Base-by-base conservation (phyloP, 805 yeast genomes). In the Myxozyma mucilagina region DNA sequence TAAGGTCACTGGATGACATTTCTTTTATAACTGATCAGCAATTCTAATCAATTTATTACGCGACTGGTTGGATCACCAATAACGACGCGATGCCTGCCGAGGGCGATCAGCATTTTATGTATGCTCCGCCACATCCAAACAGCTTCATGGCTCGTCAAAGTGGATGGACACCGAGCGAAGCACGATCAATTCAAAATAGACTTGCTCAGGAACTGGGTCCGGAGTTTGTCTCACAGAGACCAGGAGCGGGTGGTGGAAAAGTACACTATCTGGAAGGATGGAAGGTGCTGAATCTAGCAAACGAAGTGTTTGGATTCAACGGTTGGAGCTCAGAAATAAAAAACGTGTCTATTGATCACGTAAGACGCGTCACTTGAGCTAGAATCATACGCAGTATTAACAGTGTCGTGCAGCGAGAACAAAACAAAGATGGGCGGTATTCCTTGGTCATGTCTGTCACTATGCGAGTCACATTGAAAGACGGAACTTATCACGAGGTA, bases 401-500 rank as follows among this genome's bases (percentile, higher is more conserved):
- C 38, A 47, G 39, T n/a, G 6, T 39, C 4, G 14, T n/a, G 4
- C 24, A 57, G 60, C 18, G 51, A 38, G 60, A 57, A 43, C 55
- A 52, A 39, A 51, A 31, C 14, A 44, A 54, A 24, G 57, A 43
- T n/a, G 68, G 62, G 13, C 32, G 57, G 18, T 47, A 36, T 36
- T 32, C 50, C 16, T 45, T 49, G 14, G 70, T 71, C 4, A 54
- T 71, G 51, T 60, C 69, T 3, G 78, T 79, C 1, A 71, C 71
- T 8, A 88, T 91, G 1, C 77, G 93, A 31, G 84, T 92, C 1
- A 83, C 87, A 0, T 76, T 92, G 43, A 83, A 82, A 68, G 96
- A 89, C 71, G 97, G 97, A 0, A 85, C 96, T 0, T 87, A 78
- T 69, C 90, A 86, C 57, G 94, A 87, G 39, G 70, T 65, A 57